Evolutionary conservation across 148 eudicot species (phyloP).

Genomic region (Dysphania ambrosioides): DNA sequence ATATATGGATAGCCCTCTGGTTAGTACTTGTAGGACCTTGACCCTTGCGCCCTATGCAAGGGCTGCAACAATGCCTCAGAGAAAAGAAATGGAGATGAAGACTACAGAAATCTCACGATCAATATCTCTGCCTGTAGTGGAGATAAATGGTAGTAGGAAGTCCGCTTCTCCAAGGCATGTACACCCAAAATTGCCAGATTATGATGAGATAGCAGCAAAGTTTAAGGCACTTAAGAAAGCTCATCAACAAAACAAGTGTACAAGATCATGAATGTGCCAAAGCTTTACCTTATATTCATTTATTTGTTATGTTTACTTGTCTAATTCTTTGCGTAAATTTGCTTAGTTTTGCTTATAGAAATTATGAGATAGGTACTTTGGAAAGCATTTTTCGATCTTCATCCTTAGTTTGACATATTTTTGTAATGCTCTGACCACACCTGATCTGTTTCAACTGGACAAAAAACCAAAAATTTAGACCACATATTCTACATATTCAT

Average conservation of each 20-base stretch:
- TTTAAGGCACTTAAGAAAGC: slow-evolving; percentile 64
- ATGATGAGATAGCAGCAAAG: slow-evolving; percentile 55
- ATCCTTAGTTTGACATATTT: too few species aligned
- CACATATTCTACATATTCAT: too few species aligned
- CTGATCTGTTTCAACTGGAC: too few species aligned
- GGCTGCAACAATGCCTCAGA: slow-evolving; percentile 41
- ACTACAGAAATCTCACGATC: slow-evolving; percentile 23
- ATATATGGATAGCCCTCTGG: slow-evolving; percentile 2
- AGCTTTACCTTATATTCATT: background rate
- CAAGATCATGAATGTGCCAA: background rate
- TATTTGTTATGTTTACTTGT: too few species aligned
- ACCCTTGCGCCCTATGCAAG: slow-evolving; percentile 12
- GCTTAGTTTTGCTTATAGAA: too few species aligned
- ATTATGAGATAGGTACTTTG: too few species aligned
- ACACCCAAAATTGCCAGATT: slow-evolving; percentile 86
- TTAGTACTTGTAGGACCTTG: background rate
- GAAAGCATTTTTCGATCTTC: too few species aligned
- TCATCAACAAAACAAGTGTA: slow-evolving; percentile 25
- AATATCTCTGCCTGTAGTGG: slow-evolving; percentile 33
- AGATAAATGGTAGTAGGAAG: slow-evolving; percentile 4
- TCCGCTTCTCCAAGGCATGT: slow-evolving; percentile 37
- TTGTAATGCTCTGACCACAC: too few species aligned
- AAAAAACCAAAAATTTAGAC: too few species aligned
- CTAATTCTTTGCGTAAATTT: too few species aligned
- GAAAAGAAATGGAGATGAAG: slow-evolving; percentile 18